Evolutionary conservation across 192 early-diverging fungal species (phyloP).

Genomic region (Lobosporangium transversale): DNA sequence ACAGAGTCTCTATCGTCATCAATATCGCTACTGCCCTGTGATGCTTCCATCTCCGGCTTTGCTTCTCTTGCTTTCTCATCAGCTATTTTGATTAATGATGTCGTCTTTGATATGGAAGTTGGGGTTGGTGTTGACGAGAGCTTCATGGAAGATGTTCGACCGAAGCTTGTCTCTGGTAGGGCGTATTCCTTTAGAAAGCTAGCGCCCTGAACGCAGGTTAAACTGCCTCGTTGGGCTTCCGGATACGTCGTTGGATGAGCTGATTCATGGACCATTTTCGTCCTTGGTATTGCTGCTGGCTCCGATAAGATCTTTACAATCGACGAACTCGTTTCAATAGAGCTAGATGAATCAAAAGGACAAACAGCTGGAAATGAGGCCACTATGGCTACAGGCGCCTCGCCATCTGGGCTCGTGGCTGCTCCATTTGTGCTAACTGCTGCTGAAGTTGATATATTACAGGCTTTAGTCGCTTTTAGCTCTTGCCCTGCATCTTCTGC

Average conservation of each 20-base stretch:
- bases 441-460: too few species aligned
- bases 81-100: too few species aligned
- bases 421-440: too few species aligned
- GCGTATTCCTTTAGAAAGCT: neutral
- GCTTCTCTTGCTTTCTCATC: too few species aligned
- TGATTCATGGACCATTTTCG: too few species aligned
- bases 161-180: neutral
- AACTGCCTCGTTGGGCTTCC: too few species aligned
- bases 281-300: too few species aligned
- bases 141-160: neutral
- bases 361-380: neutral
- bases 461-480: too few species aligned
- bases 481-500: too few species aligned
- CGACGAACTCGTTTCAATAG: neutral
- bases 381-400: neutral
- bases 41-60: neutral
- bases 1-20: neutral
- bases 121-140: neutral
- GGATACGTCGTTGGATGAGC: too few species aligned
- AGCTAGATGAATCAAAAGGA: neutral
- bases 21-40: neutral
- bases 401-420: neutral
- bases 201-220: neutral
- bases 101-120: neutral
- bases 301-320: too few species aligned